Evolutionary conservation across 2,329 filamentous ascomycete genomes (phyloP).

Genomic region (Fusarium decemcellulare): DNA sequence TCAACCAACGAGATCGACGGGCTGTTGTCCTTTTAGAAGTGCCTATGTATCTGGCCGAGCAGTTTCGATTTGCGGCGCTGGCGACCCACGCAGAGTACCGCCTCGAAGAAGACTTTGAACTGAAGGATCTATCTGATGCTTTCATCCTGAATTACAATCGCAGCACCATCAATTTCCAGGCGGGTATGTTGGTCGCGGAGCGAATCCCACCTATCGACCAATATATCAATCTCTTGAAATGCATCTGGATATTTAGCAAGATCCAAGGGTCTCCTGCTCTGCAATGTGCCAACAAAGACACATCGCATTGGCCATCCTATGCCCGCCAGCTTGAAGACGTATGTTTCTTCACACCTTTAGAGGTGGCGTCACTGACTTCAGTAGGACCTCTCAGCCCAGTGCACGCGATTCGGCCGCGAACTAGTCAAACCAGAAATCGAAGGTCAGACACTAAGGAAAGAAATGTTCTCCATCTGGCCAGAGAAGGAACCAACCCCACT

Average conservation of each 20-base stretch:
- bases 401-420: slow-evolving; percentile 46
- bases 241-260: slow-evolving; percentile 48
- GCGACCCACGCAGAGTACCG: slow-evolving; percentile 38
- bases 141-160: slow-evolving; percentile 49
- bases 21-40: slow-evolving; percentile 29
- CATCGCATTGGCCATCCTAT: slow-evolving; percentile 55
- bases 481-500: slow-evolving; percentile 46
- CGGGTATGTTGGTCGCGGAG: slow-evolving; percentile 47
- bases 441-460: slow-evolving; percentile 30
- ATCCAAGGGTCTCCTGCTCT: slow-evolving; percentile 38
- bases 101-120: slow-evolving; percentile 40
- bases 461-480: slow-evolving; percentile 50
- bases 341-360: slow-evolving; percentile 2
- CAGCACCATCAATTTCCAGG: slow-evolving; percentile 43
- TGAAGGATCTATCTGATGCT: slow-evolving; percentile 50
- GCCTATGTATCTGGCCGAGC: slow-evolving; percentile 42
- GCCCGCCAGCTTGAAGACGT: slow-evolving; percentile 51
- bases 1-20: slow-evolving; percentile 37
- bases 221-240: slow-evolving; percentile 52
- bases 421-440: slow-evolving; percentile 44
- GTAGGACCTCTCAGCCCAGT: slow-evolving; percentile 47
- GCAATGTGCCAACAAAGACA: slow-evolving; percentile 23
- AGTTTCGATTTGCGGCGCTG: slow-evolving; percentile 42
- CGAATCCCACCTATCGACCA: slow-evolving; percentile 42
- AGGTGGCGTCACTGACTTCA: slow-evolving; percentile 4